Evolutionary conservation across 257 asterid species (phyloP).

Genomic region (Linderniella brevidens): DNA sequence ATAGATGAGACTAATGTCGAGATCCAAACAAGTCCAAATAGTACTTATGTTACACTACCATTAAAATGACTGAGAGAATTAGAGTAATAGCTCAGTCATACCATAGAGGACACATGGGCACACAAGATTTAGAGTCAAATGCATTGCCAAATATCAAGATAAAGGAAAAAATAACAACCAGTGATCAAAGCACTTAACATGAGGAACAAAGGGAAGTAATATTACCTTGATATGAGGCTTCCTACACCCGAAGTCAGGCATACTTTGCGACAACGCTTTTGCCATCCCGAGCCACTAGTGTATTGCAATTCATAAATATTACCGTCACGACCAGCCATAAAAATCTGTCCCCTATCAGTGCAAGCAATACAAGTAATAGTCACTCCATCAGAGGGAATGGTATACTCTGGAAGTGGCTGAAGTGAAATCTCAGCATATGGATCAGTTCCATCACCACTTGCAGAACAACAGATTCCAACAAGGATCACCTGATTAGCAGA

Average conservation of each 20-base stretch:
- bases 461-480: conserved; percentile 95
- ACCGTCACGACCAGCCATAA: conserved; percentile 95
- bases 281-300: conserved; percentile 89
- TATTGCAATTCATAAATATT: conserved; percentile 84
- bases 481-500: conserved; percentile 58
- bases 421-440: conserved; percentile 79
- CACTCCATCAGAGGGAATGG: conserved; percentile 90
- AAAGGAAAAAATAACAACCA: too few relatives aligned
- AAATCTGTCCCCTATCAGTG: conserved; percentile 71
- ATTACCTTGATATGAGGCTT: conserved; percentile 80
- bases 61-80: too few relatives aligned
- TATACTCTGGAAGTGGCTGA: conserved; percentile 82
- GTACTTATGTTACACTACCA: too few relatives aligned
- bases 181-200: not conserved
- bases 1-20: too few relatives aligned
- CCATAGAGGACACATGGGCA: too few relatives aligned
- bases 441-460: conserved; percentile 71
- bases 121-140: too few relatives aligned
- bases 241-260: conserved; percentile 84
- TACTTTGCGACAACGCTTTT: conserved; percentile 75
- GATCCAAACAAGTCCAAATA: too few relatives aligned
- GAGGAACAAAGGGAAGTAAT: not conserved
- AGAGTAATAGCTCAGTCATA: too few relatives aligned
- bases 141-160: too few relatives aligned
- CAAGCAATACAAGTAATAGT: conserved; percentile 92